Conservation (phyloP, 345 rosid genomes). For the Hibiscus syriacus region DNA sequence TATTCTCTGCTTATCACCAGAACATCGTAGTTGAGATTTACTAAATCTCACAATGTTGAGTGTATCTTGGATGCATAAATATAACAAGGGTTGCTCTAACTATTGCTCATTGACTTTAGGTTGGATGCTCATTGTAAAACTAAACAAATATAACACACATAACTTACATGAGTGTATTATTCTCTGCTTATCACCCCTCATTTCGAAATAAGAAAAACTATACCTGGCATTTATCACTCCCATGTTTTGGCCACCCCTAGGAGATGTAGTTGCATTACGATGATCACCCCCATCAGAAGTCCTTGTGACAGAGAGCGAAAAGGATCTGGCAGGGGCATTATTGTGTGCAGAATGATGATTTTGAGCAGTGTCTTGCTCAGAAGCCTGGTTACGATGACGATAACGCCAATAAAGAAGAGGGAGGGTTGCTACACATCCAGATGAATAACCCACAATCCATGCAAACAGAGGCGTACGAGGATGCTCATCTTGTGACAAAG, state of each 20-base stretch:
- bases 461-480: slow-evolving; percentile 67
- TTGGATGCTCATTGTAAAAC: neutral
- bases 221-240: slow-evolving; percentile 64
- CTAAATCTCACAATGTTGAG: neutral
- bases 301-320: slow-evolving; percentile 63
- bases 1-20: too few relatives aligned
- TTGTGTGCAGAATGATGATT: slow-evolving; percentile 52
- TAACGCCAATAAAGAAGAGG: slow-evolving; percentile 94
- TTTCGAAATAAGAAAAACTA: neutral
- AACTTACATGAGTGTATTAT: neutral
- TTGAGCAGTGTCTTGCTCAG: slow-evolving; percentile 64
- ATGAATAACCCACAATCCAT: slow-evolving; percentile 92
- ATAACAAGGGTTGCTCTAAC: neutral
- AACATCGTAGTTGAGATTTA: neutral
- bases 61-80: neutral
- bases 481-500: slow-evolving; percentile 70
- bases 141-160: neutral
- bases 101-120: too few relatives aligned
- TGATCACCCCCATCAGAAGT: slow-evolving; percentile 64
- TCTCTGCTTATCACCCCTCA: neutral
- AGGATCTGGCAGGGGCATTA: slow-evolving; percentile 65
- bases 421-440: slow-evolving; percentile 82
- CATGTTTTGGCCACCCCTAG: slow-evolving; percentile 49
- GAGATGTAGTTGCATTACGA: slow-evolving; percentile 31
- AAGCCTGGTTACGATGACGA: slow-evolving; percentile 53